A percentile compares a stretch with the other conserved stretches of the same genome.
phyloP scores from a whole-genome alignment of 371 early-diverging fungal genomes.

The Smittium culicis region DNA sequence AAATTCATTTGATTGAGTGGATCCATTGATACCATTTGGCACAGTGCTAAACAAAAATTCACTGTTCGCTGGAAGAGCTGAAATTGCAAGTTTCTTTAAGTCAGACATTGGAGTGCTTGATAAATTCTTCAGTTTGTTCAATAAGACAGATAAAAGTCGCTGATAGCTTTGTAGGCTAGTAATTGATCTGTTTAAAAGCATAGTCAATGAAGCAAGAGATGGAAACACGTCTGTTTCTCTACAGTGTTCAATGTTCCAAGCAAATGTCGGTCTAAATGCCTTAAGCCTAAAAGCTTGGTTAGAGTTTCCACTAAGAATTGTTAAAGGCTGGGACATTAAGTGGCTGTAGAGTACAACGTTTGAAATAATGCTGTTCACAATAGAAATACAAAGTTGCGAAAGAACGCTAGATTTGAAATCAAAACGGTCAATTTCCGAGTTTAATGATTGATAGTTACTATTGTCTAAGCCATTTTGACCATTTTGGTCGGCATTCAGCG shows the following conservation, averaged over 20 bases:
- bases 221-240: conserved; percentile 29
- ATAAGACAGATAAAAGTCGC: conserved; percentile 14
- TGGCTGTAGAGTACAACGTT: not conserved
- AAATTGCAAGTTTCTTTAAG: conserved; percentile 19
- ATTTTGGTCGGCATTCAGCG: not conserved
- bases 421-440: not conserved
- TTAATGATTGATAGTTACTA: not conserved
- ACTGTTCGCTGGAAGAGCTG: conserved; percentile 22
- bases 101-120: conserved; percentile 23
- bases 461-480: conserved; percentile 14
- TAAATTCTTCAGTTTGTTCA: conserved; percentile 7
- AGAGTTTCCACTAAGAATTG: not conserved
- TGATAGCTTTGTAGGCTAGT: conserved; percentile 18
- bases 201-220: conserved; percentile 26
- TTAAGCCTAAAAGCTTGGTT: not conserved
- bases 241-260: conserved; percentile 30
- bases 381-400: not conserved
- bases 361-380: not conserved
- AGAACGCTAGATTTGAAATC: not conserved
- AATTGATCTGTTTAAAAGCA: conserved; percentile 17
- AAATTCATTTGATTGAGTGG: not conserved
- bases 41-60: conserved; percentile 11
- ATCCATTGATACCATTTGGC: not conserved
- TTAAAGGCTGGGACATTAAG: not conserved
- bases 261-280: conserved; percentile 25